phyloP scores from a whole-genome alignment of 257 asterid genomes.

The Forsythia viridissima region DNA sequence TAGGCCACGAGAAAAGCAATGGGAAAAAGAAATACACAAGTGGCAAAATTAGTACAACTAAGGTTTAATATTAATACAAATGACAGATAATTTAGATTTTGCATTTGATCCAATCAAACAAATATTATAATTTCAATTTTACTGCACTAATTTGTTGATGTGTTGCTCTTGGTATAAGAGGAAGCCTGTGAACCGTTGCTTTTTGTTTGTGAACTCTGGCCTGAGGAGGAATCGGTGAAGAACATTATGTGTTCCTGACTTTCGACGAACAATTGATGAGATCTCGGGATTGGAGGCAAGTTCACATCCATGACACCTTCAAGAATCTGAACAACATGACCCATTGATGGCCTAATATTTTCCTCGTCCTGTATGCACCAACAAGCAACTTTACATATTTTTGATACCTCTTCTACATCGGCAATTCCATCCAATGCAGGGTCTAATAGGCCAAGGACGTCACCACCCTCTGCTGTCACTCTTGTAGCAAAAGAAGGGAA shows the following conservation, averaged over 20 bases:
- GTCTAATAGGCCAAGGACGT: conserved; percentile 39
- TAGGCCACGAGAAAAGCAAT: too few relatives aligned
- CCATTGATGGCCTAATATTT: conserved; percentile 47
- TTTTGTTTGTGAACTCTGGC: conserved; percentile 34
- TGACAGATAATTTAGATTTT: not conserved
- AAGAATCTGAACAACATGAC: conserved; percentile 47
- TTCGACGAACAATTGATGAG: conserved; percentile 33
- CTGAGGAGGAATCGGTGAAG: conserved; percentile 51
- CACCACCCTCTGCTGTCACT: conserved; percentile 32
- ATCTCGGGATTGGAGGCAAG: conserved; percentile 45
- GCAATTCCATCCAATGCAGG: conserved; percentile 33
- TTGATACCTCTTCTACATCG: conserved; percentile 37
- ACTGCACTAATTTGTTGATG: not conserved
- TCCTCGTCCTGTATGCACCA: conserved; percentile 60
- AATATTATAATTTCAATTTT: not conserved
- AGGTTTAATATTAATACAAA: not conserved
- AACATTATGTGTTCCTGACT: conserved; percentile 34
- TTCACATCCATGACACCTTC: conserved; percentile 51
- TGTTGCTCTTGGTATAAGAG: not conserved
- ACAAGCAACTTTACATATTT: conserved; percentile 44
- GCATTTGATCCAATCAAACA: not conserved
- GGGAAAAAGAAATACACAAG: too few relatives aligned
- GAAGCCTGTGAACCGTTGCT: conserved; percentile 39
- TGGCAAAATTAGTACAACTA: not conserved
- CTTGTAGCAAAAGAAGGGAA: conserved; percentile 44